Percentiles rank a stretch among this genome's conserved stretches.
Evolutionary conservation across 495 filamentous ascomycete species (phyloP).

Genomic region (Annulohypoxylon nitens): DNA sequence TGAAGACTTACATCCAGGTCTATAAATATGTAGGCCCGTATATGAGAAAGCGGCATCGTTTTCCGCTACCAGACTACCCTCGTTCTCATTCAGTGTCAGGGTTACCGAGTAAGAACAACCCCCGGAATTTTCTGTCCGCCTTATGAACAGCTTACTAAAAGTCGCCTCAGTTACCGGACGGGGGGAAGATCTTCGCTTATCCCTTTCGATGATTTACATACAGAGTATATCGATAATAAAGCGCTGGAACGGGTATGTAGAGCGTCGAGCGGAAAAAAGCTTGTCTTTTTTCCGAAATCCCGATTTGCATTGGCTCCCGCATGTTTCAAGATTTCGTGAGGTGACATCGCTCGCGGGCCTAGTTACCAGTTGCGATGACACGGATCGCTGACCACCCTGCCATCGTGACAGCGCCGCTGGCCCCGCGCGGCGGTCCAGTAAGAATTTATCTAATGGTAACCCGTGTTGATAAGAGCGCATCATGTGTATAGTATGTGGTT

Average conservation of each 20-base stretch:
- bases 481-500: conserved; percentile 9
- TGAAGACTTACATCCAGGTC: not conserved
- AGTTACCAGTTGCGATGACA: conserved; percentile 29
- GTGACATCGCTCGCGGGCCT: conserved; percentile 32
- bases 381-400: conserved; percentile 24
- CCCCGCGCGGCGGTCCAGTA: conserved; percentile 20
- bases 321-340: conserved; percentile 4
- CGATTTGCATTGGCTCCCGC: conserved; percentile 35
- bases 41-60: not conserved
- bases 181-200: not conserved
- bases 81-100: not conserved
- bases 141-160: not conserved
- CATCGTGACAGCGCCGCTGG: not conserved
- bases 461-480: conserved; percentile 16
- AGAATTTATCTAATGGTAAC: conserved; percentile 21
- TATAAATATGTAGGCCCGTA: not conserved
- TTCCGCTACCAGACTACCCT: not conserved
- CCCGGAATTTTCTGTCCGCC: not conserved
- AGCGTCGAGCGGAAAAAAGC: conserved; percentile 23
- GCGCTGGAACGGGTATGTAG: conserved; percentile 2
- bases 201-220: not conserved
- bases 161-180: not conserved
- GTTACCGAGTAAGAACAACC: not conserved
- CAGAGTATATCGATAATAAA: conserved; percentile 5
- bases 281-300: conserved; percentile 14